Conservation (phyloP, 73 alveolate genomes). For the Blepharisma japonicum region DNA sequence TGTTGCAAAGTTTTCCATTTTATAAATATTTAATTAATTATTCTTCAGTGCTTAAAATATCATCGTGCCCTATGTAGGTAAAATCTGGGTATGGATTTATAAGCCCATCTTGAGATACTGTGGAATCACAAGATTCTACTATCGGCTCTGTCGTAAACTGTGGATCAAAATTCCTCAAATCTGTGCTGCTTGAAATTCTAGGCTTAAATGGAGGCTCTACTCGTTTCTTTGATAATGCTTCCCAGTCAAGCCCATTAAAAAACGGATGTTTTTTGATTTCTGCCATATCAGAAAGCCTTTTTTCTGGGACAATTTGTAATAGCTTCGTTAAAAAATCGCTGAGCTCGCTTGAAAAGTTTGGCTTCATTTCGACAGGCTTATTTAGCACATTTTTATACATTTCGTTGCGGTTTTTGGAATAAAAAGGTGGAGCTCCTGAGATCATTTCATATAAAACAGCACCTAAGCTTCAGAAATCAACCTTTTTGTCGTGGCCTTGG, state of each 20-base stretch:
- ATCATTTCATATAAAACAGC: conserved; percentile 83
- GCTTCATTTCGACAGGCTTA: conserved; percentile 55
- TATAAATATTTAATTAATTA: background rate
- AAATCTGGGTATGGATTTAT: conserved; percentile 13
- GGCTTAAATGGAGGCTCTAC: conserved; percentile 78
- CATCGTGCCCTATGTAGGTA: conserved; percentile 30
- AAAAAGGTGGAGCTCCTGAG: conserved; percentile 87
- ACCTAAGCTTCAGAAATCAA: conserved; percentile 89
- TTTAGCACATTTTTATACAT: conserved; percentile 61
- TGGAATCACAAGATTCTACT: conserved; percentile 40
- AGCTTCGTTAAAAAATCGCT: conserved; percentile 16
- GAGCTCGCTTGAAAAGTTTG: conserved; percentile 49
- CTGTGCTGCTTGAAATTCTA: conserved; percentile 28
- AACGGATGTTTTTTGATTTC: conserved; percentile 78
- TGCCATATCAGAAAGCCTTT: conserved; percentile 62
- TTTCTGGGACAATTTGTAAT: conserved; percentile 47
- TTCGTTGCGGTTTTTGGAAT: conserved; percentile 61
- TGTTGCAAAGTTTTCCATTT: too few species aligned
- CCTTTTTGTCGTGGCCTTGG: conserved; percentile 73
- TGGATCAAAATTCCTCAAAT: conserved; percentile 44
- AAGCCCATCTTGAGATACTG: background rate
- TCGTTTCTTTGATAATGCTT: conserved; percentile 58
- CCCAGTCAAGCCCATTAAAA: conserved; percentile 81
- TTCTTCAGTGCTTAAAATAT: conserved; percentile 23
- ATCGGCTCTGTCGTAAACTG: conserved; percentile 46